Base-by-base conservation (phyloP, 345 rosid genomes). In the Firmiana major region DNA sequence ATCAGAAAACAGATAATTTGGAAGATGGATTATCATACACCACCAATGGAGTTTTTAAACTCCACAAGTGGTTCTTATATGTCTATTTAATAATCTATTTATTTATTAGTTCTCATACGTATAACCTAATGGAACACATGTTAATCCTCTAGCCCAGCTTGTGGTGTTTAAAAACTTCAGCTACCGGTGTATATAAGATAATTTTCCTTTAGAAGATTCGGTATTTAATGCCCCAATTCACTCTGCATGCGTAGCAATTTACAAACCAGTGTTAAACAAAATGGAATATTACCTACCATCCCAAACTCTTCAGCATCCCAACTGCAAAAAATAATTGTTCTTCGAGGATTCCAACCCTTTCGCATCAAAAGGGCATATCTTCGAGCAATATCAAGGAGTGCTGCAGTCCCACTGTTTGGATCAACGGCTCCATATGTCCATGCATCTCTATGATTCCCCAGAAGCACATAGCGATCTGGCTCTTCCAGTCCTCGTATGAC, bases 271-370 rank as follows among this genome's bases (percentile, higher is more conserved):
- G 63, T 68, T 36, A 45, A 77, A 49, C 12, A 16, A 71, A 71
- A 76, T 48, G 9, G 79, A 71, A 69, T 45, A 81, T 81, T 75
- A 91, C 93, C 80, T 83, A 96, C 99, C 98, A 96, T 91, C 72
- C 98, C 99, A 68, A 96, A 96, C 86, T 96, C 99, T 83, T 96
- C 99, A 0, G 95, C 99, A 78, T 96, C 99, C 99, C 99, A 96
- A 79, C 99, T 96, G 76, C 91, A 87, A 51, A 96, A 87, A 55
- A 92, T 83, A 59, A 96, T 86, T 54, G 97, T 93, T 72, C 99
- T 91, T 64, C 92, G 91, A 81, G 99, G 99, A 0, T 83, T 91
- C 98, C 97, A 96, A 31, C 99, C 98, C 69, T 74, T 84, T 62
- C 71, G 85, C 84, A 86, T 83, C 87, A 96, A 83, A 54, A 84